A percentile compares a stretch with the other conserved stretches of the same genome.
These are phyloP conservation scores for Starmerella geochares DNA, from an alignment of 805 yeast genomes.

Conservation along the genomic window DNA sequence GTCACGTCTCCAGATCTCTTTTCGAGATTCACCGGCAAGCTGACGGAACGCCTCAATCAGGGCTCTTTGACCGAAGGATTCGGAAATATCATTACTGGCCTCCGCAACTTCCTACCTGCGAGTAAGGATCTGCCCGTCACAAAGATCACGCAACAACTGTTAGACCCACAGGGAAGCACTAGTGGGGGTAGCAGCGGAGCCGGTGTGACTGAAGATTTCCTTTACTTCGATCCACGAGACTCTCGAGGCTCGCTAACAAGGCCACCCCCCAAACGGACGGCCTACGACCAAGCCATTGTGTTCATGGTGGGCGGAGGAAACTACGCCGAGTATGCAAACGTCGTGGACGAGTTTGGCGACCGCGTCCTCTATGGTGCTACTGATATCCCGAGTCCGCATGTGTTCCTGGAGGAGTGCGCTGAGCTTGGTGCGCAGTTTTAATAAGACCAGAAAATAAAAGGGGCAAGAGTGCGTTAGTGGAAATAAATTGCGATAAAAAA, in stretches of 20 bases:
- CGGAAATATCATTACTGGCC: slow-evolving; percentile 77
- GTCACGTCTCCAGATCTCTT: slow-evolving; percentile 30
- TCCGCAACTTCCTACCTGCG: slow-evolving; percentile 78
- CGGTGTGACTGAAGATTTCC: slow-evolving; percentile 53
- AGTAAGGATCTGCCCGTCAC: slow-evolving; percentile 83
- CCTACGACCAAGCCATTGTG: slow-evolving; percentile 71
- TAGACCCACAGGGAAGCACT: slow-evolving; percentile 53
- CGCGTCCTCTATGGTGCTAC: slow-evolving; percentile 81
- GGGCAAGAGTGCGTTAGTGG: too few relatives aligned
- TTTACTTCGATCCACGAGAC: slow-evolving; percentile 77
- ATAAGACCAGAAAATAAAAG: not conserved
- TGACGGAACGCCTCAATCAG: slow-evolving; percentile 70
- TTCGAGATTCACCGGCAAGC: slow-evolving; percentile 54
- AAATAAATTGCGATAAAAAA: too few relatives aligned
- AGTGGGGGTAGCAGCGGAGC: slow-evolving; percentile 27
- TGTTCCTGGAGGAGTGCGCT: slow-evolving; percentile 30
- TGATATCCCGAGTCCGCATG: slow-evolving; percentile 33
- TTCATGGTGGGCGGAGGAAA: slow-evolving; percentile 97
- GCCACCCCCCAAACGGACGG: slow-evolving; percentile 67
- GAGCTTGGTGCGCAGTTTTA: slow-evolving; percentile 27
- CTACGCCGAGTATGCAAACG: slow-evolving; percentile 83
- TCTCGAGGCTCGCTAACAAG: slow-evolving; percentile 82
- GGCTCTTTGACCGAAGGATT: slow-evolving; percentile 75
- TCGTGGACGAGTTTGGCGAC: slow-evolving; percentile 69
- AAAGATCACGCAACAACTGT: slow-evolving; percentile 77